Percentiles rank a stretch among this genome's conserved stretches.
These are phyloP conservation scores for Pseudocercospora fuligena DNA, from an alignment of 2,329 filamentous ascomycete genomes.

Conservation along the genomic window DNA sequence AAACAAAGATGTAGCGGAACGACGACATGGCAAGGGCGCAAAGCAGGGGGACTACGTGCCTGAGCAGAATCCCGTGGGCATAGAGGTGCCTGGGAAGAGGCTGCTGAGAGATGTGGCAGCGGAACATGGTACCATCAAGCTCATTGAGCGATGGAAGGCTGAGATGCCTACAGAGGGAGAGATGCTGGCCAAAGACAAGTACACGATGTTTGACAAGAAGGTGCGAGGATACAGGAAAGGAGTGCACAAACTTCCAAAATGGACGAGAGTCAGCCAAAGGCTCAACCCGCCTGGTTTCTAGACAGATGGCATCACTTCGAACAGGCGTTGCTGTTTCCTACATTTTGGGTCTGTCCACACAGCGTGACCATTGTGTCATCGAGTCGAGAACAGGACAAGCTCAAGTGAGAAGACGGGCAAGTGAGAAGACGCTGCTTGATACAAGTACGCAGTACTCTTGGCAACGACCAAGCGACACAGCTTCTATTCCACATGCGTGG, in stretches of 20 bases:
- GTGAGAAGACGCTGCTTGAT: not conserved
- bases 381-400: not conserved
- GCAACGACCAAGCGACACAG: not conserved
- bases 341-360: not conserved
- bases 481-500: not conserved
- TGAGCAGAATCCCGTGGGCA: slow-evolving; percentile 18
- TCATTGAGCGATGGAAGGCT: slow-evolving; percentile 86
- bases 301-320: not conserved
- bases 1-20: slow-evolving; percentile 22
- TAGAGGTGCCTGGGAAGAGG: slow-evolving; percentile 21
- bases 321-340: not conserved
- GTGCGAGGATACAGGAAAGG: slow-evolving; percentile 95
- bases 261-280: slow-evolving; percentile 93
- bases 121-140: slow-evolving; percentile 66
- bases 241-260: slow-evolving; percentile 79
- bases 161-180: slow-evolving; percentile 96
- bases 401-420: not conserved
- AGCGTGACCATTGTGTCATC: not conserved
- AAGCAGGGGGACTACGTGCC: slow-evolving; percentile 36
- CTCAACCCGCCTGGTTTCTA: slow-evolving; percentile 94
- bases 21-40: slow-evolving; percentile 41
- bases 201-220: slow-evolving; percentile 96
- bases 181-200: slow-evolving; percentile 97
- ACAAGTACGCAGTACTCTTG: not conserved
- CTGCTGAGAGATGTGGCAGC: slow-evolving; percentile 35